Evolutionary conservation across 257 asterid genomes (phyloP).

Genomic region (Lithospermum erythrorhizon): DNA sequence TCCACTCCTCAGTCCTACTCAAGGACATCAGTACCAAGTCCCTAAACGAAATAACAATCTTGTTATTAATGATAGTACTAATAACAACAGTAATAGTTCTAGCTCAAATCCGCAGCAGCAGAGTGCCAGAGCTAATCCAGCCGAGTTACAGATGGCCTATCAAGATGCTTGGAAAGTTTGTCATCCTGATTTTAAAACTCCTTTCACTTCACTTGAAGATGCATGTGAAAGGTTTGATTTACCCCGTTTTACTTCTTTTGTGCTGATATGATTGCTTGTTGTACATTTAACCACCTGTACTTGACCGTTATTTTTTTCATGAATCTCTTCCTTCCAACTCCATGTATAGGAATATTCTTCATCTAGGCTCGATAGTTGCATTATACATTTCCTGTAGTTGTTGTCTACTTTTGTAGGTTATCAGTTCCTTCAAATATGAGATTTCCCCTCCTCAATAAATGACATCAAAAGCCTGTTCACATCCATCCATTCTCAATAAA

Average conservation of each 20-base stretch:
- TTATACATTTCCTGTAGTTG: not conserved
- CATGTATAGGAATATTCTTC: not conserved
- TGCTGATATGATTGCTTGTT: not conserved
- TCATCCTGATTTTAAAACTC: conserved; percentile 83
- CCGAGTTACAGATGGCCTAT: conserved; percentile 69
- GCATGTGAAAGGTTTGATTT: conserved; percentile 76
- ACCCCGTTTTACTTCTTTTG: not conserved
- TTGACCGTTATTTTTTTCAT: not conserved
- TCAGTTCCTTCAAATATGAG: not conserved
- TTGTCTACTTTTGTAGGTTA: not conserved
- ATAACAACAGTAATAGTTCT: conserved; percentile 6
- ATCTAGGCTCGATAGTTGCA: not conserved
- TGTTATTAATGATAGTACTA: not conserved
- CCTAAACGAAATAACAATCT: not conserved
- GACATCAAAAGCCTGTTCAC: no score
- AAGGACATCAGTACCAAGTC: conserved; percentile 7
- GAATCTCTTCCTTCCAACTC: not conserved
- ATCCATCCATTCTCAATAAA: no score
- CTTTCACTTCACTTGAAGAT: conserved; percentile 78
- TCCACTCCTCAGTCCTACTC: not conserved
- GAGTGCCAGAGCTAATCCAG: conserved; percentile 16
- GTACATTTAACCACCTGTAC: not conserved
- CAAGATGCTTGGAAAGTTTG: conserved; percentile 99
- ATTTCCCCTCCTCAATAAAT: not conserved
- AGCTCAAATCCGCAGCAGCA: conserved; percentile 29